Evolutionary conservation across 1,139 yeast species (phyloP).

Genomic region (Kodamaea ohmeri): DNA sequence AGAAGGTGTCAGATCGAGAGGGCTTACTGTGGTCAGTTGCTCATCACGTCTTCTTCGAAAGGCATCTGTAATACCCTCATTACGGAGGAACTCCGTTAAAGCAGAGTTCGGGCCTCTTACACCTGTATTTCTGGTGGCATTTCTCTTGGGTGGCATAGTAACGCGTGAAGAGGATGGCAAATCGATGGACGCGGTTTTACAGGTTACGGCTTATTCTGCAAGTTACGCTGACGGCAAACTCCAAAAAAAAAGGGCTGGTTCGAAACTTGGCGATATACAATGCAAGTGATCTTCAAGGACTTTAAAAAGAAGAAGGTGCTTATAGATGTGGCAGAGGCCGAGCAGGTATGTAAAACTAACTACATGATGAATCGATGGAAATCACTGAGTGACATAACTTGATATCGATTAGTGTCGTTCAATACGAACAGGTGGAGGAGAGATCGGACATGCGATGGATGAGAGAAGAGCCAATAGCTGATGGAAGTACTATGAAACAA

Average conservation of each 20-base stretch:
- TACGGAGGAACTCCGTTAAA: conserved; percentile 65
- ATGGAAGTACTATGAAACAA: no score
- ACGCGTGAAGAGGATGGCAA: conserved; percentile 1
- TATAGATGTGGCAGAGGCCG: conserved; percentile 68
- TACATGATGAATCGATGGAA: background rate
- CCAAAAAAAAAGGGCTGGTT: conserved; percentile 11
- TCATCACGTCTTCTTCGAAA: conserved; percentile 59
- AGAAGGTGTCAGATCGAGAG: conserved; percentile 12
- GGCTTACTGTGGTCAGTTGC: conserved; percentile 12
- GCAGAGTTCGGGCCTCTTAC: conserved; percentile 81
- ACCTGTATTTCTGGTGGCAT: conserved; percentile 25
- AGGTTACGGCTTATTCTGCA: conserved; percentile 5
- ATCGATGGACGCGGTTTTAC: conserved; percentile 1
- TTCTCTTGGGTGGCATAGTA: conserved; percentile 3
- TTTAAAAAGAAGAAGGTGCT: conserved; percentile 88
- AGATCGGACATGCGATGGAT: no score
- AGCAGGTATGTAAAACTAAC: conserved; percentile 50
- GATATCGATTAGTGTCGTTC: no score
- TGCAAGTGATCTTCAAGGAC: conserved; percentile 86
- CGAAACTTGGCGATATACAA: conserved; percentile 21
- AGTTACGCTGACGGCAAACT: conserved; percentile 2
- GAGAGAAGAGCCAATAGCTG: no score
- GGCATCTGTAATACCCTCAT: conserved; percentile 86
- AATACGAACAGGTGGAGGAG: no score
- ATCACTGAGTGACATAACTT: background rate